Percentiles rank a stretch among this genome's conserved stretches.
Evolutionary conservation across 2,329 filamentous ascomycete genomes (phyloP).

Genomic region (Nectriaceae sp.): DNA sequence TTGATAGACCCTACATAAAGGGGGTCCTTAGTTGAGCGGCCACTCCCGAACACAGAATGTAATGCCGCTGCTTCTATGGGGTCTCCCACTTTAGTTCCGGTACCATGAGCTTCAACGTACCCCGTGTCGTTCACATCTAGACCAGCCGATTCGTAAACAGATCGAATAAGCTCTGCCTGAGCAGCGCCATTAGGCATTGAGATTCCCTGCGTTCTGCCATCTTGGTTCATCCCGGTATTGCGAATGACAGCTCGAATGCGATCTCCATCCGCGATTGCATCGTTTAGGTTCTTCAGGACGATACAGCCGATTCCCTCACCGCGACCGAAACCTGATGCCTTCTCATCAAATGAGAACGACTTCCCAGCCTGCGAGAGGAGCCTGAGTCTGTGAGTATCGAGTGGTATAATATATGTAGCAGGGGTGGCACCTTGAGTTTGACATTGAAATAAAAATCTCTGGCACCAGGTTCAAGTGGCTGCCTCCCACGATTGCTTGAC

Average conservation of each 20-base stretch:
- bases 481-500: slow-evolving; percentile 44
- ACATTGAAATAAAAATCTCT: slow-evolving; percentile 31
- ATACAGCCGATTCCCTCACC: slow-evolving; percentile 36
- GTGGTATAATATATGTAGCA: not conserved
- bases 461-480: slow-evolving; percentile 12
- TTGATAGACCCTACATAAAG: slow-evolving; percentile 38
- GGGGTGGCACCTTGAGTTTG: slow-evolving; percentile 35
- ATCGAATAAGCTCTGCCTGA: slow-evolving; percentile 26
- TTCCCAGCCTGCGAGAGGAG: slow-evolving; percentile 23
- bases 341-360: slow-evolving; percentile 40
- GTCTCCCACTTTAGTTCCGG: slow-evolving; percentile 15
- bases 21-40: not conserved
- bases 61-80: slow-evolving; percentile 35
- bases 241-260: slow-evolving; percentile 41
- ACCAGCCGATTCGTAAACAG: slow-evolving; percentile 31
- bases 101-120: slow-evolving; percentile 37
- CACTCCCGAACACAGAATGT: not conserved
- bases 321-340: slow-evolving; percentile 33
- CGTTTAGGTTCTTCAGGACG: slow-evolving; percentile 50
- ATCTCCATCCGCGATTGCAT: slow-evolving; percentile 46
- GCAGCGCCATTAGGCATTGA: slow-evolving; percentile 26
- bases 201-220: slow-evolving; percentile 44
- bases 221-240: slow-evolving; percentile 29
- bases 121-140: slow-evolving; percentile 20
- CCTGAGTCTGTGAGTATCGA: not conserved